These are phyloP conservation scores for Hyaloscypha bicolor DNA, from an alignment of 495 filamentous ascomycete species.

Conservation along the genomic window DNA sequence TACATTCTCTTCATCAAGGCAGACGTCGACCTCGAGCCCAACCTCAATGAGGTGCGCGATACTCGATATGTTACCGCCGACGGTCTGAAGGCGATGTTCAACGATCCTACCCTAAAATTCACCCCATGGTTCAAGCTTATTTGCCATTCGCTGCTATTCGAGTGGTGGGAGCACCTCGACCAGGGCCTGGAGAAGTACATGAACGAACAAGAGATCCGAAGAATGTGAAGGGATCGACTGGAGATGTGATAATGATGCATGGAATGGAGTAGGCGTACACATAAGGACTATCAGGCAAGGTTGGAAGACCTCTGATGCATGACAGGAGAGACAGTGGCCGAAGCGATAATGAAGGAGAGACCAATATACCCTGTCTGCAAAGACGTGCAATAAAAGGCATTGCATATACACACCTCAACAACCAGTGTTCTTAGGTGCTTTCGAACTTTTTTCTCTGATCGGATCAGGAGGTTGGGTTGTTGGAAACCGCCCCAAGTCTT, in stretches of 20 bases:
- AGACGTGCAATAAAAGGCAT: background rate
- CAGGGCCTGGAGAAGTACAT: constrained; percentile 79
- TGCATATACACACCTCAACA: background rate
- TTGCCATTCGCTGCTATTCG: constrained; percentile 94
- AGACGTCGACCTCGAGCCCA: constrained; percentile 78
- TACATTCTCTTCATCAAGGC: constrained; percentile 99
- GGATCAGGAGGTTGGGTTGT: background rate
- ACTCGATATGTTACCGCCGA: constrained; percentile 80
- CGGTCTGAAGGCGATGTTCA: constrained; percentile 83
- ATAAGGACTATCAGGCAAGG: background rate
- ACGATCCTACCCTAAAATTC: constrained; percentile 77
- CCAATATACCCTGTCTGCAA: background rate
- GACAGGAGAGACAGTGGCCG: background rate
- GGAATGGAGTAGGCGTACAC: background rate
- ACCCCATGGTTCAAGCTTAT: constrained; percentile 99
- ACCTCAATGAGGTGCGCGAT: constrained; percentile 85
- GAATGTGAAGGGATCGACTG: constrained; percentile 60
- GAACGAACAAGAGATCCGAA: constrained; percentile 82
- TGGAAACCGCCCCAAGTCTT: background rate
- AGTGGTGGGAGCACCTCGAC: constrained; percentile 95
- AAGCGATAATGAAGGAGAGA: background rate
- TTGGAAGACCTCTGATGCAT: background rate
- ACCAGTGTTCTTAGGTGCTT: background rate
- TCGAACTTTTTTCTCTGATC: background rate
- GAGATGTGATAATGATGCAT: background rate